These are phyloP conservation scores for Rhizopus sp. DNA, from an alignment of 371 early-diverging fungal genomes.

Conservation along the genomic window DNA sequence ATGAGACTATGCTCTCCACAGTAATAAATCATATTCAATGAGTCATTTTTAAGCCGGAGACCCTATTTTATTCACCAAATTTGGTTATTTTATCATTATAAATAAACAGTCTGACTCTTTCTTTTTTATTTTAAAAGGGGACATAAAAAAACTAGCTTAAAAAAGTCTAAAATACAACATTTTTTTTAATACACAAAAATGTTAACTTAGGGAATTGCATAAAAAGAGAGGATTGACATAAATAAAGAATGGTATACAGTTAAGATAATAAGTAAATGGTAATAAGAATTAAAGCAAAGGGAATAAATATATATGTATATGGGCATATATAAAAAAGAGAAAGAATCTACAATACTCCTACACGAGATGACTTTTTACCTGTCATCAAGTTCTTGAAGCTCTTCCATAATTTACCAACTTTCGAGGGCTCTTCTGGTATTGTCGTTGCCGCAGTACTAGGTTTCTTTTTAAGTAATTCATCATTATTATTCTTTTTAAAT, in stretches of 20 bases:
- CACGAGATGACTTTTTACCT: slow-evolving; percentile 47
- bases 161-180: background rate
- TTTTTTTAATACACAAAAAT: background rate
- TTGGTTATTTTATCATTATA: no score
- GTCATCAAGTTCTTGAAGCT: slow-evolving; percentile 44
- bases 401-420: slow-evolving; percentile 44
- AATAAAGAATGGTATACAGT: slow-evolving; percentile 1
- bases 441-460: background rate
- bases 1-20: no score
- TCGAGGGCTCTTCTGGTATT: slow-evolving; percentile 9
- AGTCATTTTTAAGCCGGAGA: no score
- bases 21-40: no score
- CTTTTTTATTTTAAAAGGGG: background rate
- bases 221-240: slow-evolving; percentile 2
- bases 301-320: background rate
- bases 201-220: background rate
- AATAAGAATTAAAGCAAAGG: background rate
- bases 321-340: no score
- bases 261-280: background rate
- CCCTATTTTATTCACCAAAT: no score
- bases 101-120: no score
- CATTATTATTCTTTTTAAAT: slow-evolving; percentile 12
- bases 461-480: slow-evolving; percentile 3
- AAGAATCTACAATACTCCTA: slow-evolving; percentile 36
- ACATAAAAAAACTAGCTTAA: background rate